A percentile compares a stretch with the other conserved stretches of the same genome.
phyloP scores from a whole-genome alignment of 169 alveolate species.

The Amoebophrya sp. region DNA sequence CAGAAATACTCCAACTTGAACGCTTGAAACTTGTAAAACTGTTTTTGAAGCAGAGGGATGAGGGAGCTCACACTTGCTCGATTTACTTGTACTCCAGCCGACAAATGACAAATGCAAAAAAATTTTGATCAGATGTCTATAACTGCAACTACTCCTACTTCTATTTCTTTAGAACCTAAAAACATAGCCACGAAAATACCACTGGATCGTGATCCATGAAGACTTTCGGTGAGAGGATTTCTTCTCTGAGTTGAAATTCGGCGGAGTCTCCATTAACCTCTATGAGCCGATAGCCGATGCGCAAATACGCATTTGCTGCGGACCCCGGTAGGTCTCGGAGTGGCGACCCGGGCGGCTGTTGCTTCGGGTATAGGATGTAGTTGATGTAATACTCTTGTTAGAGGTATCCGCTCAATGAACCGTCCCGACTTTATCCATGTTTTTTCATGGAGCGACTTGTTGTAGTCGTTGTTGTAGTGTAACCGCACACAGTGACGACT shows the following conservation, averaged over 20 bases:
- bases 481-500: too few relatives aligned
- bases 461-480: too few relatives aligned
- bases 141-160: too few relatives aligned
- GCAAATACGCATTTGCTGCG: neutral
- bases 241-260: neutral
- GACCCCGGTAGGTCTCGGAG: neutral
- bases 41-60: too few relatives aligned
- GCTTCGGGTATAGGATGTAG: neutral
- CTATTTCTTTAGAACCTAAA: too few relatives aligned
- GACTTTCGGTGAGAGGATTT: neutral
- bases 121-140: too few relatives aligned
- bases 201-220: neutral
- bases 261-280: neutral
- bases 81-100: too few relatives aligned
- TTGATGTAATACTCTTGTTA: constrained; percentile 2
- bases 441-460: too few relatives aligned
- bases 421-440: too few relatives aligned
- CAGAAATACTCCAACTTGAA: neutral
- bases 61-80: too few relatives aligned
- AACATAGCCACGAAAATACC: neutral
- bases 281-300: neutral
- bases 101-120: too few relatives aligned
- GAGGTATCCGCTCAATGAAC: too few relatives aligned
- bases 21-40: neutral
- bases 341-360: constrained; percentile 3